Evolutionary conservation across 2,329 filamentous ascomycete species (phyloP).

Genomic region (Saccharata proteae): DNA sequence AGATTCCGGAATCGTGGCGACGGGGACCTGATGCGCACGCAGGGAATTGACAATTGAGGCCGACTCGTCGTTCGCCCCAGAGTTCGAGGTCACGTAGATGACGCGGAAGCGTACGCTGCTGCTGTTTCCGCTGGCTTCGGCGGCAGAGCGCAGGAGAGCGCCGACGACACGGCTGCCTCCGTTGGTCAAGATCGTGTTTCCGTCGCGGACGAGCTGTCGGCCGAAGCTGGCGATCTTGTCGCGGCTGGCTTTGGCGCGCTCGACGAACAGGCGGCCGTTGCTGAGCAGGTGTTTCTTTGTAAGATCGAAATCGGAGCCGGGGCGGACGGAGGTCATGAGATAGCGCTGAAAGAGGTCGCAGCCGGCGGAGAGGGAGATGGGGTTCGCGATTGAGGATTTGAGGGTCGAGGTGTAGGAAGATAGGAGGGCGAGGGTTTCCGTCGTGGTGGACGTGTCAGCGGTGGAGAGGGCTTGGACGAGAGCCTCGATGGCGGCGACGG

Average conservation of each 20-base stretch:
- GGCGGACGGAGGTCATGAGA: slow-evolving; percentile 59
- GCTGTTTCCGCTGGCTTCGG: slow-evolving; percentile 45
- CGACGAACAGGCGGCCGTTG: slow-evolving; percentile 78
- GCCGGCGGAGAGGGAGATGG: slow-evolving; percentile 82
- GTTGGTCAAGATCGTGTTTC: slow-evolving; percentile 75
- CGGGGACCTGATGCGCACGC: slow-evolving; percentile 62
- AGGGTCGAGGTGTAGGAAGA: slow-evolving; percentile 65
- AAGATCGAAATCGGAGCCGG: slow-evolving; percentile 58
- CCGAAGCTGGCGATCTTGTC: slow-evolving; percentile 73
- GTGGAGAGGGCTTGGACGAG: slow-evolving; percentile 76
- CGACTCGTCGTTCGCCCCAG: slow-evolving; percentile 13
- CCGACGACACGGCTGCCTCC: slow-evolving; percentile 79
- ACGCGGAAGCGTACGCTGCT: slow-evolving; percentile 63
- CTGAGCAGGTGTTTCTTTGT: slow-evolving; percentile 72
- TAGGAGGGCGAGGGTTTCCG: slow-evolving; percentile 82
- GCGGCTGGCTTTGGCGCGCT: slow-evolving; percentile 72
- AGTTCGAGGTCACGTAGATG: slow-evolving; percentile 47
- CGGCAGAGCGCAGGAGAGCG: slow-evolving; percentile 61
- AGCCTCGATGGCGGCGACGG: slow-evolving; percentile 85
- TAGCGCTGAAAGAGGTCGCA: slow-evolving; percentile 95
- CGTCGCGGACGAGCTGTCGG: slow-evolving; percentile 65
- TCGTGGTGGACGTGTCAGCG: slow-evolving; percentile 72
- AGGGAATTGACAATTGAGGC: slow-evolving; percentile 57
- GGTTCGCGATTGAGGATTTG: slow-evolving; percentile 70
- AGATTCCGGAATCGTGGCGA: slow-evolving; percentile 66